These are phyloP conservation scores for Zygosaccharomyces rouxii DNA, from an alignment of 805 yeast species.

Conservation along the genomic window DNA sequence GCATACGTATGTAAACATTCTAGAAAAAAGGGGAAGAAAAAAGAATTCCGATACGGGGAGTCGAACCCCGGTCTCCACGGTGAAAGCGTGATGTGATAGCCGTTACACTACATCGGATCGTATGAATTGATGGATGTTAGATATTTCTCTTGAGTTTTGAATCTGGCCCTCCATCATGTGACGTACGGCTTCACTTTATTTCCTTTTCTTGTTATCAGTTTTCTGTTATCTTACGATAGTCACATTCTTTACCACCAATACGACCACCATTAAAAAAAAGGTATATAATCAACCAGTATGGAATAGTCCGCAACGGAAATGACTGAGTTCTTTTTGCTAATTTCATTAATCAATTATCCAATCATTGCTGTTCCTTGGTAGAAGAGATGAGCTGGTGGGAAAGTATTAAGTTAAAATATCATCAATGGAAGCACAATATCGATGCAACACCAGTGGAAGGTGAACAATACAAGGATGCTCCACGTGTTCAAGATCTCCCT, in stretches of 20 bases:
- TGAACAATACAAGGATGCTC: constrained; percentile 22
- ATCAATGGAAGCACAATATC: constrained; percentile 21
- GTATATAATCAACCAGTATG: neutral
- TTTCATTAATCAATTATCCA: neutral
- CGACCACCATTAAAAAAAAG: neutral
- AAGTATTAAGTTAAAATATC: constrained; percentile 16
- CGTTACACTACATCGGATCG: constrained; percentile 25
- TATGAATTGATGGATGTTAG: neutral
- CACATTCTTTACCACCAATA: too few species aligned
- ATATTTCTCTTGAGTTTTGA: too few species aligned
- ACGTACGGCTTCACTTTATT: too few species aligned
- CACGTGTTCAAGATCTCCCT: constrained; percentile 25
- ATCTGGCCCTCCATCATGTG: too few species aligned
- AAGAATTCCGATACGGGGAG: constrained; percentile 24
- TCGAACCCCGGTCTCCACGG: constrained; percentile 28
- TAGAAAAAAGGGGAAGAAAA: neutral
- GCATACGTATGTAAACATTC: neutral
- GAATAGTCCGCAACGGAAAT: neutral
- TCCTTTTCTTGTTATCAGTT: too few species aligned
- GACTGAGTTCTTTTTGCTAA: neutral
- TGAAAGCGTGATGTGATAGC: constrained; percentile 27
- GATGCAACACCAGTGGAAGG: constrained; percentile 25
- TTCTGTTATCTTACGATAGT: too few species aligned
- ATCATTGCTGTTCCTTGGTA: neutral
- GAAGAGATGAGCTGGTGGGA: constrained; percentile 14